Evolutionary conservation across 2,329 filamentous ascomycete genomes (phyloP).

Genomic region (Phialophora expanda): DNA sequence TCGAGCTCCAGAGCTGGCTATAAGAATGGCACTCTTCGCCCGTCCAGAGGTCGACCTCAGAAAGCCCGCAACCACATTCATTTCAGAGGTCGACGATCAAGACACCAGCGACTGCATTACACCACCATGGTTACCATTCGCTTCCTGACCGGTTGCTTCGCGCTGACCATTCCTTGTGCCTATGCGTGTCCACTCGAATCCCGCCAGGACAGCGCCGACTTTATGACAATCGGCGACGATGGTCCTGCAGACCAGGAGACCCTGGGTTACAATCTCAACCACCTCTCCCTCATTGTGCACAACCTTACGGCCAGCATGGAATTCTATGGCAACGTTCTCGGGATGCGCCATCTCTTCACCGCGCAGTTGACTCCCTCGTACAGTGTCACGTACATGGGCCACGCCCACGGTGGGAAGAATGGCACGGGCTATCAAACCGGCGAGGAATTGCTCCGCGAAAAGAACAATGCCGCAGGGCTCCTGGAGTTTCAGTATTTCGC

Average conservation of each 20-base stretch:
- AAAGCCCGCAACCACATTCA: no score
- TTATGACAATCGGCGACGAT: constrained; percentile 23
- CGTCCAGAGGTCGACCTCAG: no score
- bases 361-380: constrained; percentile 41
- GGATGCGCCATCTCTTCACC: constrained; percentile 47
- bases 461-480: constrained; percentile 38
- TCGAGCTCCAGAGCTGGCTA: no score
- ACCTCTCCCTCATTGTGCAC: constrained; percentile 44
- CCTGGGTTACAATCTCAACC: constrained; percentile 47
- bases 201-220: not conserved
- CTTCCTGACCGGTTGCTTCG: not conserved
- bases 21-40: no score
- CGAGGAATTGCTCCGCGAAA: constrained; percentile 44
- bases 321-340: constrained; percentile 47
- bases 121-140: not conserved
- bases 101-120: no score
- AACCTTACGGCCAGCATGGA: constrained; percentile 43
- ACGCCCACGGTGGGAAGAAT: constrained; percentile 48
- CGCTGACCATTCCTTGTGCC: not conserved
- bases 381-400: constrained; percentile 47
- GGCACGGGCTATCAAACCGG: constrained; percentile 48
- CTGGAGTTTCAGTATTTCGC: not conserved
- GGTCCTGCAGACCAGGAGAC: constrained; percentile 43
- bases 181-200: not conserved
- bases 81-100: no score